Evolutionary conservation across 2,329 filamentous ascomycete genomes (phyloP).

Genomic region (Cercospora sp.): DNA sequence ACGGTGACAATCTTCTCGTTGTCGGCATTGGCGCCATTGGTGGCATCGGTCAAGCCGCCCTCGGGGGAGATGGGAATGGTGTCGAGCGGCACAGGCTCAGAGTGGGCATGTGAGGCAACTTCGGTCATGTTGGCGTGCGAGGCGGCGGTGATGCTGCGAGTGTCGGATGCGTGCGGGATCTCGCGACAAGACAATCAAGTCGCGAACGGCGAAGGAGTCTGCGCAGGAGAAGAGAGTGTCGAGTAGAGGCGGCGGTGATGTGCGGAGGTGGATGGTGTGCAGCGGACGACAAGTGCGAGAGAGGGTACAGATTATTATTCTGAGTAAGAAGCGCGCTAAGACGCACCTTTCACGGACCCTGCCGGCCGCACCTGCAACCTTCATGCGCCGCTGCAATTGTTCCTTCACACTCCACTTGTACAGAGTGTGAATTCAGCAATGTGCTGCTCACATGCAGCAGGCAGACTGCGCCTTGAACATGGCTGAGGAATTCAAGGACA

Average conservation of each 20-base stretch:
- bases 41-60: slow-evolving; percentile 48
- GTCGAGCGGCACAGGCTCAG: slow-evolving; percentile 53
- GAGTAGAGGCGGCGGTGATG: not conserved
- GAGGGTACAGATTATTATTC: slow-evolving; percentile 5
- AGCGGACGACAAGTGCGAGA: not conserved
- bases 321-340: slow-evolving; percentile 5
- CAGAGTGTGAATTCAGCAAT: not conserved
- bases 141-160: slow-evolving; percentile 6
- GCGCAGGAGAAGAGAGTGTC: not conserved
- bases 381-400: not conserved
- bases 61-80: slow-evolving; percentile 58
- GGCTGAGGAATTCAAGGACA: not conserved
- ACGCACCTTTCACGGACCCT: not conserved
- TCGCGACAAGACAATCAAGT: not conserved
- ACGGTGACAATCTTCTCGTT: slow-evolving; percentile 75
- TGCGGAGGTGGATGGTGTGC: not conserved
- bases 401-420: not conserved
- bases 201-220: not conserved
- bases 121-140: slow-evolving; percentile 37
- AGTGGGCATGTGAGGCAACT: slow-evolving; percentile 31
- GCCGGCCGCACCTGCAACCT: not conserved
- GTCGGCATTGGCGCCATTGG: slow-evolving; percentile 48
- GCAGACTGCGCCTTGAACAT: not conserved
- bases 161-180: slow-evolving; percentile 3
- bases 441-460: not conserved